Percentiles rank a stretch among this genome's conserved stretches.
These are phyloP conservation scores for Coemansia sp. DNA, from an alignment of 192 early-diverging fungal genomes.

Conservation along the genomic window DNA sequence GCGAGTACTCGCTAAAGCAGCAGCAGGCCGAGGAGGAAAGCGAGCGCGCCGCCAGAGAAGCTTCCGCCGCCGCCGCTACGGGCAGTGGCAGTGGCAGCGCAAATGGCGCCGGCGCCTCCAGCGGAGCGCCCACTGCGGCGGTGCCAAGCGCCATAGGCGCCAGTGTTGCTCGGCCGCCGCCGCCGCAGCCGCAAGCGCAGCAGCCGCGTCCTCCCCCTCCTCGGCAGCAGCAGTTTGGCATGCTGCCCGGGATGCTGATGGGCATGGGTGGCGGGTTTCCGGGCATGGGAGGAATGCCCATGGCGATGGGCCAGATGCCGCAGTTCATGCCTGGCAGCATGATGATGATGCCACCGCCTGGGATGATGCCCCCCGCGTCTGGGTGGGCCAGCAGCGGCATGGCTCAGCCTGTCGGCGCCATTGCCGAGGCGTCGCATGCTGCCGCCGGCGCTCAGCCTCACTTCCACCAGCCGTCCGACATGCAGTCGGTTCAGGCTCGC, in stretches of 20 bases:
- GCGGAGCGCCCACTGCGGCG: not conserved
- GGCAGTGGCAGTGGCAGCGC: not conserved
- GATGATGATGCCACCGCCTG: conserved; percentile 28
- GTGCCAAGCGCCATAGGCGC: not conserved
- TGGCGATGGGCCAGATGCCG: conserved; percentile 41
- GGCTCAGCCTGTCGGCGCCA: not conserved
- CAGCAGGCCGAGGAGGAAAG: not conserved
- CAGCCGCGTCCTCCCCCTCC: conserved; percentile 39
- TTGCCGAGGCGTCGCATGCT: not conserved
- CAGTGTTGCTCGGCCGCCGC: conserved; percentile 18
- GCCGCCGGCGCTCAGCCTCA: not conserved
- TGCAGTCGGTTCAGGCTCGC: not conserved
- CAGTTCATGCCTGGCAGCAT: conserved; percentile 36
- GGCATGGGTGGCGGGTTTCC: conserved; percentile 22
- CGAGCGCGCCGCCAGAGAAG: not conserved
- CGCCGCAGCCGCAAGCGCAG: conserved; percentile 29
- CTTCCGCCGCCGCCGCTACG: not conserved
- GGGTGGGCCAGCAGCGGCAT: conserved; percentile 10
- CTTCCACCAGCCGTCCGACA: not conserved
- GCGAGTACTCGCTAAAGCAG: conserved; percentile 38
- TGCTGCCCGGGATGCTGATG: conserved; percentile 32
- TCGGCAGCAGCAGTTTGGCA: conserved; percentile 19
- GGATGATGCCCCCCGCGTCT: conserved; percentile 9
- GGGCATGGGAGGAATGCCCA: conserved; percentile 29
- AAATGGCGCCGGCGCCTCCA: not conserved